These are phyloP conservation scores for Phytophthora citricola DNA, from an alignment of 352 stramenopile species.

Conservation along the genomic window DNA sequence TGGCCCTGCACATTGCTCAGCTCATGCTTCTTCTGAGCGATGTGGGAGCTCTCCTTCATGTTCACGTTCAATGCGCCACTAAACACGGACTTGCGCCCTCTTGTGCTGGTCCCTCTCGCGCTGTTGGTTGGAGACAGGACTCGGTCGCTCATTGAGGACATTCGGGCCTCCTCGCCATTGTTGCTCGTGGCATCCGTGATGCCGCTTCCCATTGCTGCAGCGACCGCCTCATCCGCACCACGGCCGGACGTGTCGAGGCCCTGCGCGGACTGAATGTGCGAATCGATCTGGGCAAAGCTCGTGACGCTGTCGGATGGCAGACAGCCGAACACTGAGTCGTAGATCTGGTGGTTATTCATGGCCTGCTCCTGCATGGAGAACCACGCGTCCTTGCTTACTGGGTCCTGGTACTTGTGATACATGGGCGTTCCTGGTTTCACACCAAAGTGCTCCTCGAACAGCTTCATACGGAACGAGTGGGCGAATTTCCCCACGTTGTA, in stretches of 20 bases:
- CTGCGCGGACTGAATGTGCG: slow-evolving; percentile 44
- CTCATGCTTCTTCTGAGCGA: slow-evolving; percentile 67
- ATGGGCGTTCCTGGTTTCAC: slow-evolving; percentile 46
- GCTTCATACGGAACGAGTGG: slow-evolving; percentile 88
- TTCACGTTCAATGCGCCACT: slow-evolving; percentile 73
- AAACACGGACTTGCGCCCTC: slow-evolving; percentile 53
- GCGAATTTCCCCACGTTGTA: slow-evolving; percentile 80
- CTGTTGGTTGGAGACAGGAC: slow-evolving; percentile 28
- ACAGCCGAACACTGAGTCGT: slow-evolving; percentile 85
- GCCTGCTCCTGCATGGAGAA: slow-evolving; percentile 88
- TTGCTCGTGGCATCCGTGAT: slow-evolving; percentile 31
- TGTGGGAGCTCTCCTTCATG: slow-evolving; percentile 72
- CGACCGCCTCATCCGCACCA: slow-evolving; percentile 36
- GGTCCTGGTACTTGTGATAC: slow-evolving; percentile 72
- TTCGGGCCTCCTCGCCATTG: slow-evolving; percentile 22
- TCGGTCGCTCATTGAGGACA: slow-evolving; percentile 33
- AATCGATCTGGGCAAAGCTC: slow-evolving; percentile 75
- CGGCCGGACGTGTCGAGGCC: slow-evolving; percentile 40
- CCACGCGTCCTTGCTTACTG: slow-evolving; percentile 69
- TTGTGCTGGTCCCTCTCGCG: slow-evolving; percentile 19
- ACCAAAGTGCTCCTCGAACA: slow-evolving; percentile 89
- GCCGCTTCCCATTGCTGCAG: slow-evolving; percentile 23
- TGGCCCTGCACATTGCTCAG: slow-evolving; percentile 76
- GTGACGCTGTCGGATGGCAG: slow-evolving; percentile 78
- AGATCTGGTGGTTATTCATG: slow-evolving; percentile 85